A percentile compares a stretch with the other conserved stretches of the same genome.
Evolutionary conservation across 164 flowering plant genomes (phyloP).

Genomic region (Macadamia integrifolia): DNA sequence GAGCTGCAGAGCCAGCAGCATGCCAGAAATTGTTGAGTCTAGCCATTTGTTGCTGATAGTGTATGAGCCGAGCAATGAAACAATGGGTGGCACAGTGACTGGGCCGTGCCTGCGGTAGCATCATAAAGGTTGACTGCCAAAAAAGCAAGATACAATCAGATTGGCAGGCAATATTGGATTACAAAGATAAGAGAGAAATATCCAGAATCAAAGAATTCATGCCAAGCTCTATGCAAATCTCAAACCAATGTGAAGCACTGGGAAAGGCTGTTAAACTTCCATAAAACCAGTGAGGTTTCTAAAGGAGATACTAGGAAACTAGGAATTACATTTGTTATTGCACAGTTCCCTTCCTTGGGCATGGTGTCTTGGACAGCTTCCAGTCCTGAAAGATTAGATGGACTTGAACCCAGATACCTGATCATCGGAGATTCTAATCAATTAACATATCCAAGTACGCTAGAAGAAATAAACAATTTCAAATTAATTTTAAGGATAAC

Average conservation of each 20-base stretch:
- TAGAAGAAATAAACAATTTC: background rate
- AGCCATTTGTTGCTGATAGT: constrained; percentile 29
- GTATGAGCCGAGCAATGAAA: constrained; percentile 41
- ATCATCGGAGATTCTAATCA: constrained; percentile 1
- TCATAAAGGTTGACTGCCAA: constrained; percentile 28
- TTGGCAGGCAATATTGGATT: no score
- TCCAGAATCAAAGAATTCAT: no score
- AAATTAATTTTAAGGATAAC: no score
- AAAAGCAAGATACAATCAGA: background rate
- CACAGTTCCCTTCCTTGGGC: constrained; percentile 10
- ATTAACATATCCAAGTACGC: background rate
- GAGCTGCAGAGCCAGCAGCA: constrained; percentile 23
- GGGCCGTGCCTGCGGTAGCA: constrained; percentile 30
- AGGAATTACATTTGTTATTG: constrained; percentile 10
- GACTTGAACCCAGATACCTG: constrained; percentile 16
- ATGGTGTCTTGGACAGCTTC: constrained; percentile 6
- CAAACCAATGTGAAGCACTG: no score
- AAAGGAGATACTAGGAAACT: background rate
- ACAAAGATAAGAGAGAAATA: no score
- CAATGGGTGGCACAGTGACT: constrained; percentile 46
- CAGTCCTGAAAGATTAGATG: constrained; percentile 13
- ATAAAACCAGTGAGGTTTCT: background rate
- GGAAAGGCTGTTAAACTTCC: no score
- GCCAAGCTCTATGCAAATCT: no score
- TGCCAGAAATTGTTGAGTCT: constrained; percentile 25